These are phyloP conservation scores for Penicillium sp. DNA, from an alignment of 2,329 filamentous ascomycete genomes.

Conservation along the genomic window DNA sequence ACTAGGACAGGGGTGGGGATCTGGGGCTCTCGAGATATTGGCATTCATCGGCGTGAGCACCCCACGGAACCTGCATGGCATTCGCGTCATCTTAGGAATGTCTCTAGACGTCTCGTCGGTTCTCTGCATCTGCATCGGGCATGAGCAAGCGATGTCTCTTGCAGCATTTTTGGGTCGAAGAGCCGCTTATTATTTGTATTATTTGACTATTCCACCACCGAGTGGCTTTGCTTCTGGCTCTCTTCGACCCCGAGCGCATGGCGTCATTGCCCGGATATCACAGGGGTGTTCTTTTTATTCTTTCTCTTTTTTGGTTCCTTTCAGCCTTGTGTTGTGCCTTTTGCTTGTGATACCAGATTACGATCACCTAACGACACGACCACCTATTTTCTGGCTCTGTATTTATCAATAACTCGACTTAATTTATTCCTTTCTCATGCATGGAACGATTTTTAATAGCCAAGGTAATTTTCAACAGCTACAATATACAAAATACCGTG, in stretches of 20 bases:
- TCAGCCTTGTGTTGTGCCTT: conserved; percentile 9
- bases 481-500: background rate
- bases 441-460: background rate
- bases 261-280: conserved; percentile 26
- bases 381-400: conserved; percentile 28
- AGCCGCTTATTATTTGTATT: conserved; percentile 10
- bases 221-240: conserved; percentile 16
- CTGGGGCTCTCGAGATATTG: background rate
- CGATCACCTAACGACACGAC: conserved; percentile 25
- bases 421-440: background rate
- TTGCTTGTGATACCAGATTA: conserved; percentile 32
- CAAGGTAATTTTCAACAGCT: background rate
- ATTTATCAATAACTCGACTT: conserved; percentile 26
- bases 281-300: conserved; percentile 4
- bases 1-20: background rate
- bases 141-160: conserved; percentile 7
- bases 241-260: conserved; percentile 23
- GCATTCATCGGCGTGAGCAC: background rate
- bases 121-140: conserved; percentile 12
- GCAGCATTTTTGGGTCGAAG: conserved; percentile 11
- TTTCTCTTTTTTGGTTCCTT: conserved; percentile 3
- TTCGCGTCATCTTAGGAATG: background rate
- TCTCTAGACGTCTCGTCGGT: background rate
- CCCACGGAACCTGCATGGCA: conserved; percentile 3
- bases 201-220: conserved; percentile 4